A percentile compares a stretch with the other conserved stretches of the same genome.
These are phyloP conservation scores for Claviceps quebecensis DNA, from an alignment of 2,329 filamentous ascomycete genomes.

Conservation along the genomic window DNA sequence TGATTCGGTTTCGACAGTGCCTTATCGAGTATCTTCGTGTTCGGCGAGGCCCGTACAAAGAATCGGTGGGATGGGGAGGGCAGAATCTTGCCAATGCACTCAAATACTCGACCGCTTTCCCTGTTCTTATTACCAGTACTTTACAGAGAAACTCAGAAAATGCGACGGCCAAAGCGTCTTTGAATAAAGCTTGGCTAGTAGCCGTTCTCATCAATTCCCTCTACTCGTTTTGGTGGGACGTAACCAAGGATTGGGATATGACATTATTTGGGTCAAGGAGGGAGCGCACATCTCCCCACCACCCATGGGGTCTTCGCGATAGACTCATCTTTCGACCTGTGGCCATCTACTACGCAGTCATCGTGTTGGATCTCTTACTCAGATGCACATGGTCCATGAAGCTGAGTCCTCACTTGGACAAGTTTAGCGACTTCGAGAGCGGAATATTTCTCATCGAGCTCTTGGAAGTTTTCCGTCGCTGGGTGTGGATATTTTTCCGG, in stretches of 20 bases:
- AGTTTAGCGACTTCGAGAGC: conserved; percentile 73
- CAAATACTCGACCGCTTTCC: conserved; percentile 91
- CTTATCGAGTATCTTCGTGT: conserved; percentile 75
- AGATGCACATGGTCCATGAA: conserved; percentile 88
- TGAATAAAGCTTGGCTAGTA: conserved; percentile 51
- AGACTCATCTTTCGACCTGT: conserved; percentile 59
- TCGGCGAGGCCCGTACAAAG: conserved; percentile 38
- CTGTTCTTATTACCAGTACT: conserved; percentile 70
- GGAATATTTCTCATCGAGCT: conserved; percentile 80
- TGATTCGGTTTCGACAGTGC: conserved; percentile 85
- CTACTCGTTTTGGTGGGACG: conserved; percentile 98
- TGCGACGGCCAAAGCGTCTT: conserved; percentile 23
- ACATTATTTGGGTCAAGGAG: conserved; percentile 54
- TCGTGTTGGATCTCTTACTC: conserved; percentile 64
- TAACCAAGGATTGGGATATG: conserved; percentile 92
- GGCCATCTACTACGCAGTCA: conserved; percentile 68
- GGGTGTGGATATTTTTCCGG: conserved; percentile 95
- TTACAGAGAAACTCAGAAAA: conserved; percentile 49
- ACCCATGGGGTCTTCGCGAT: conserved; percentile 65
- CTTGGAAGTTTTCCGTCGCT: conserved; percentile 74
- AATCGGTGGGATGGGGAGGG: conserved; percentile 56
- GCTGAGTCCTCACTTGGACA: conserved; percentile 67
- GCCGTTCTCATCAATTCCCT: conserved; percentile 71
- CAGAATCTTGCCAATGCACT: conserved; percentile 86
- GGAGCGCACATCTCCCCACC: conserved; percentile 45